Evolutionary conservation across 2,329 filamentous ascomycete genomes (phyloP).

Genomic region (Lomentospora prolificans): DNA sequence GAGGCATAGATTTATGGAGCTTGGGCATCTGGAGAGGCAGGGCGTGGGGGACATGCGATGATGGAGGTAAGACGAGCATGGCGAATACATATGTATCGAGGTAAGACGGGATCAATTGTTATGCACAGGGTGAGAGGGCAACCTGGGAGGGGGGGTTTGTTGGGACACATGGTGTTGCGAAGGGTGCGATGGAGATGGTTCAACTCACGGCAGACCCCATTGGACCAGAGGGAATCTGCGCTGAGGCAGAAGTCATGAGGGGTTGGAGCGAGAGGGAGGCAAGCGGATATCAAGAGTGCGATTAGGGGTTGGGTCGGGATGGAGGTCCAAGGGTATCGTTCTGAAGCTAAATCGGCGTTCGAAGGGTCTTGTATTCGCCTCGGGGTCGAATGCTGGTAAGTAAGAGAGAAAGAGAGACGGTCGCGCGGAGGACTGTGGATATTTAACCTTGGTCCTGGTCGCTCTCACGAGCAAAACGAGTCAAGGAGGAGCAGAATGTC

Average conservation of each 20-base stretch:
- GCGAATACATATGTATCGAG: too few species aligned
- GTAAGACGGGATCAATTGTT: too few species aligned
- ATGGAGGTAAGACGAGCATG: background rate
- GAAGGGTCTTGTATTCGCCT: too few species aligned
- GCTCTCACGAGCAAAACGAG: background rate
- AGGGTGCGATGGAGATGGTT: background rate
- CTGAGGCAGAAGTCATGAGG: conserved; percentile 1
- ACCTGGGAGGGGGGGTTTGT: too few species aligned
- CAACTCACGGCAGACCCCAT: conserved; percentile 1
- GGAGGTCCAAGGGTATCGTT: background rate
- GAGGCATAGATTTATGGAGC: background rate
- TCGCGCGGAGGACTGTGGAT: background rate
- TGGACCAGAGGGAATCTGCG: background rate
- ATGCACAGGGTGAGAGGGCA: background rate
- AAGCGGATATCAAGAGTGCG: background rate
- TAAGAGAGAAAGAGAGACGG: background rate
- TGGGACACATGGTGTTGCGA: background rate
- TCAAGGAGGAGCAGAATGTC: background rate
- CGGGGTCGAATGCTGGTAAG: too few species aligned
- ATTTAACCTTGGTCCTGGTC: background rate
- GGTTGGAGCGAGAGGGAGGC: background rate
- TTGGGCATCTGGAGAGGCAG: background rate
- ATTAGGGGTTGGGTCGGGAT: background rate
- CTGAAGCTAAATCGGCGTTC: background rate
- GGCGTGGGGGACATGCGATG: background rate